Evolutionary conservation across 1,284 basidiomycete species (phyloP).

Genomic region (Sphagnurus paluster): DNA sequence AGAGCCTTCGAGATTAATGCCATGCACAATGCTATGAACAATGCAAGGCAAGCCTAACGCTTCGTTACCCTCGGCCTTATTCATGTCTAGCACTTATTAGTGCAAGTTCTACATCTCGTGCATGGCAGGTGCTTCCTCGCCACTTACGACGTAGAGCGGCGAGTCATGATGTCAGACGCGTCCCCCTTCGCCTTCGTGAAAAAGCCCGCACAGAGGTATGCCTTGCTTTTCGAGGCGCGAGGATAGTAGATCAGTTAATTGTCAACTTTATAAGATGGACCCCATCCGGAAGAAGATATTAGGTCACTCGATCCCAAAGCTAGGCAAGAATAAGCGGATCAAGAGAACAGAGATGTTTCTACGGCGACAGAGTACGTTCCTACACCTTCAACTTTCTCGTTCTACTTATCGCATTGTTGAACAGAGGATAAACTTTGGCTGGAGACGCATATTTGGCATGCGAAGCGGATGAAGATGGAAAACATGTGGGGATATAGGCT

Average conservation of each 20-base stretch:
- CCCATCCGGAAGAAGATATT: slow-evolving; percentile 59
- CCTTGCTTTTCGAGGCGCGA: not conserved
- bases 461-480: slow-evolving; percentile 92
- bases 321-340: slow-evolving; percentile 53
- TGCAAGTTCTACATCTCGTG: slow-evolving; percentile 69
- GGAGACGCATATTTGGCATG: slow-evolving; percentile 93
- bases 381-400: slow-evolving; percentile 1
- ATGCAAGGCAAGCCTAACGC: slow-evolving; percentile 53
- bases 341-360: slow-evolving; percentile 55
- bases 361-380: slow-evolving; percentile 63
- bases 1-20: slow-evolving; percentile 86
- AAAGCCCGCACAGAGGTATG: slow-evolving; percentile 81
- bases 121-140: slow-evolving; percentile 89
- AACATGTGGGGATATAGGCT: slow-evolving; percentile 88
- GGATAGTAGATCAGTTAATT: slow-evolving; percentile 3
- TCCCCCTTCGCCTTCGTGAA: slow-evolving; percentile 78
- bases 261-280: slow-evolving; percentile 65
- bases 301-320: slow-evolving; percentile 52
- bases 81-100: slow-evolving; percentile 31
- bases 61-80: not conserved
- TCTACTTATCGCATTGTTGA: slow-evolving; percentile 6
- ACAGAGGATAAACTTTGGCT: slow-evolving; percentile 87
- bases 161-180: slow-evolving; percentile 87
- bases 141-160: slow-evolving; percentile 89
- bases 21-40: slow-evolving; percentile 84